A percentile compares a stretch with the other conserved stretches of the same genome.
phyloP scores from a whole-genome alignment of 2,329 filamentous ascomycete species.

The Thermothelomyces thermophilus region DNA sequence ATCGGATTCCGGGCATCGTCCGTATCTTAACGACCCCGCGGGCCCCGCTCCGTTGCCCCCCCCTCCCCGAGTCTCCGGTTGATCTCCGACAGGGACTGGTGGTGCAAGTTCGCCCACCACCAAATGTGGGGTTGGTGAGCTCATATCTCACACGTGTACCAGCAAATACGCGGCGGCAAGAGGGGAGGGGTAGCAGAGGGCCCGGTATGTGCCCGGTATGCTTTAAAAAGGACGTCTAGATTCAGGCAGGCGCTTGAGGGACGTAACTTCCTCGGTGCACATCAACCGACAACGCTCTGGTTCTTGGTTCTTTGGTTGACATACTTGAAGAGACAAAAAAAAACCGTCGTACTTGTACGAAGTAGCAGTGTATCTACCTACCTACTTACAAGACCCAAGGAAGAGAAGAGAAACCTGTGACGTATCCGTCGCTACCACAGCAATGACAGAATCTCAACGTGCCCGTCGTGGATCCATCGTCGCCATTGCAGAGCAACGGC shows the following conservation, averaged over 20 bases:
- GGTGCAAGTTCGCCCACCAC: not conserved
- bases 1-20: not conserved
- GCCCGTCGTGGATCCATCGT: constrained; percentile 2
- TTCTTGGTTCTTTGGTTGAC: no score
- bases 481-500: constrained; percentile 24
- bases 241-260: not conserved
- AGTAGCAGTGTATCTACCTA: no score
- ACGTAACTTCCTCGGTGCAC: no score
- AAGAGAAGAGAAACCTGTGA: not conserved
- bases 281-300: no score
- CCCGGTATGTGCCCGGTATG: not conserved
- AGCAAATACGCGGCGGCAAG: not conserved
- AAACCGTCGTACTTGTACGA: no score
- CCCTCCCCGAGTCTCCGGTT: constrained; percentile 25
- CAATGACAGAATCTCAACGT: not conserved
- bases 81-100: constrained; percentile 23
- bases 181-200: constrained; percentile 2
- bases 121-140: constrained; percentile 13
- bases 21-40: no score
- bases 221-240: not conserved
- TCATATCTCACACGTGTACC: constrained; percentile 3
- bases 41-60: not conserved
- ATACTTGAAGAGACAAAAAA: no score
- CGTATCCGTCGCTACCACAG: not conserved
- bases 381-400: no score